Percentiles rank a stretch among this genome's conserved stretches.
These are phyloP conservation scores for Fusarium avenaceum DNA, from an alignment of 2,329 filamentous ascomycete species.

Conservation along the genomic window DNA sequence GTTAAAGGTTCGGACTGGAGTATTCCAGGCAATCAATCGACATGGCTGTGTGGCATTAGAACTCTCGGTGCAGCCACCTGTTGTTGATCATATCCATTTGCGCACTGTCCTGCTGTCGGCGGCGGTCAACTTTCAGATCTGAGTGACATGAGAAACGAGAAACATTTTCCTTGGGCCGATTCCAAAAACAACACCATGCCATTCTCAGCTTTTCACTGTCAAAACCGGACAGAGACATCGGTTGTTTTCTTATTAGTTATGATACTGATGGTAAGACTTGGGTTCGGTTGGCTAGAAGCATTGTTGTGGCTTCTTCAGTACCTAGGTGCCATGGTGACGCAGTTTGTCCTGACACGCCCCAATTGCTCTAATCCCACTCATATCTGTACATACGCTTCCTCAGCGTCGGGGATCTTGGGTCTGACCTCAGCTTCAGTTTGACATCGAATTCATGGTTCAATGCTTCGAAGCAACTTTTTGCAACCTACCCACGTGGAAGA, in stretches of 20 bases:
- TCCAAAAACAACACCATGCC: slow-evolving; percentile 34
- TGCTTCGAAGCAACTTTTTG: slow-evolving; percentile 19
- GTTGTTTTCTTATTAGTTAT: neutral
- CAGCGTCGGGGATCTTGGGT: slow-evolving; percentile 25
- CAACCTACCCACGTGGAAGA: slow-evolving; percentile 43
- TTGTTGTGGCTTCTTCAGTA: neutral
- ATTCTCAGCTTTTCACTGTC: slow-evolving; percentile 25
- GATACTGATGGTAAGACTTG: neutral
- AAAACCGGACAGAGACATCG: slow-evolving; percentile 8
- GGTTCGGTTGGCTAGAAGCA: neutral
- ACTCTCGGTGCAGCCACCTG: slow-evolving; percentile 26
- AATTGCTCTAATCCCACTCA: neutral
- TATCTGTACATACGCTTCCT: slow-evolving; percentile 26
- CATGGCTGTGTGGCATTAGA: slow-evolving; percentile 38
- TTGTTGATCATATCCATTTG: neutral
- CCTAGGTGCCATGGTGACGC: neutral
- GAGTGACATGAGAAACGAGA: slow-evolving; percentile 9
- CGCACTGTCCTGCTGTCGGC: slow-evolving; percentile 40
- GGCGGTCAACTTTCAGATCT: slow-evolving; percentile 15
- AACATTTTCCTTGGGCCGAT: slow-evolving; percentile 38
- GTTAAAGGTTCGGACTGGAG: slow-evolving; percentile 5
- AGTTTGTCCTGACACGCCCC: no score
- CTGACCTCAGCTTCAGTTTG: neutral
- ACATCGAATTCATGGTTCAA: slow-evolving; percentile 10
- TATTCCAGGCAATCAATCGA: slow-evolving; percentile 15